Evolutionary conservation across 305 asterid genomes (phyloP).

Genomic region (Rubia peregrina): DNA sequence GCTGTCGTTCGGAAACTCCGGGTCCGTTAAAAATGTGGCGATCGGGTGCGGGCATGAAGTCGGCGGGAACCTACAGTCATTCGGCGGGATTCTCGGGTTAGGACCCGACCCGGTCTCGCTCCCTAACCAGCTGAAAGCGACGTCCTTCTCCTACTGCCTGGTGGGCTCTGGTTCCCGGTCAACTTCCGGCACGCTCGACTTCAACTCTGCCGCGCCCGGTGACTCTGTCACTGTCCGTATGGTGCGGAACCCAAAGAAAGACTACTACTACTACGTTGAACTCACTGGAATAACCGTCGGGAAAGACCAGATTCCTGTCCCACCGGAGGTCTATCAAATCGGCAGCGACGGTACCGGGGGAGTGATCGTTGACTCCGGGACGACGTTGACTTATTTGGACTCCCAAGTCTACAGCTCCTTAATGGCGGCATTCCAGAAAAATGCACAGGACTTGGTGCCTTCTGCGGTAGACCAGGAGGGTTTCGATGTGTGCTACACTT

Average conservation of each 20-base stretch:
- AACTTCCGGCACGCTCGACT: slow-evolving; percentile 55
- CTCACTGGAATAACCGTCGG: slow-evolving; percentile 62
- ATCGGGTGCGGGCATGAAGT: slow-evolving; percentile 73
- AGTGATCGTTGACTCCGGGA: slow-evolving; percentile 34
- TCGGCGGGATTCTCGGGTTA: slow-evolving; percentile 59
- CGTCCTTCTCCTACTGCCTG: slow-evolving; percentile 71
- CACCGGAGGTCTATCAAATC: slow-evolving; percentile 34
- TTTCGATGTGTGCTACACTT: slow-evolving; percentile 68
- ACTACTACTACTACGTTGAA: slow-evolving; percentile 52
- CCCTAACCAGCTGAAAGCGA: slow-evolving; percentile 59
- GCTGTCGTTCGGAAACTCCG: slow-evolving; percentile 19
- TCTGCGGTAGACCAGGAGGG: too few relatives aligned
- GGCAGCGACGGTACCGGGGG: slow-evolving; percentile 44
- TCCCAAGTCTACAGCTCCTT: slow-evolving; percentile 10
- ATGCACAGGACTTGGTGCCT: background rate
- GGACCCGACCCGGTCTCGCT: slow-evolving; percentile 59
- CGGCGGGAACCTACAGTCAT: slow-evolving; percentile 45
- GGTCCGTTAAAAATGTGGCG: slow-evolving; percentile 42
- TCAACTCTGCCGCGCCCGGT: slow-evolving; percentile 50
- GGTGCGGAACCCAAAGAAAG: slow-evolving; percentile 31
- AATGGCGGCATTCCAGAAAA: background rate
- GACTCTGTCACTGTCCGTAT: slow-evolving; percentile 57
- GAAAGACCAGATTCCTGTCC: slow-evolving; percentile 31
- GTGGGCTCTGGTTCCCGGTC: slow-evolving; percentile 55
- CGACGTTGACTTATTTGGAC: slow-evolving; percentile 67